These are phyloP conservation scores for Suillus subalutaceus DNA, from an alignment of 768 basidiomycete species.

Conservation along the genomic window DNA sequence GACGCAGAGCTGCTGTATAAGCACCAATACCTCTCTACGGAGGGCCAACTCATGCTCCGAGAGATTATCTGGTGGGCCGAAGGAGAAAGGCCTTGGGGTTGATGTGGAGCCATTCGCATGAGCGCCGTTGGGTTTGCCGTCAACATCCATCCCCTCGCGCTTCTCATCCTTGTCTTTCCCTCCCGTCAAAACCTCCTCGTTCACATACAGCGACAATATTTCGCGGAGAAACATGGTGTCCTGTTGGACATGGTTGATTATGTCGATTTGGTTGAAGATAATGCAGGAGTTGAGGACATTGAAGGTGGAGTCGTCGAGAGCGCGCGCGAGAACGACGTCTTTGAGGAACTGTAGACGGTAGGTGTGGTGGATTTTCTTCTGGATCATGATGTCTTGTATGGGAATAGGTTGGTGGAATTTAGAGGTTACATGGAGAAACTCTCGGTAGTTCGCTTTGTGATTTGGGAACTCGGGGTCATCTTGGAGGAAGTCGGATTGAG, in stretches of 20 bases:
- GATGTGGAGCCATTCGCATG: conserved; percentile 33
- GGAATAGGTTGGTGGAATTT: conserved; percentile 88
- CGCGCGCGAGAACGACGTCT: conserved; percentile 95
- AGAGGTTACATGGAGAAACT: conserved; percentile 83
- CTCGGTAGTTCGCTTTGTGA: conserved; percentile 97
- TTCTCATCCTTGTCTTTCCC: conserved; percentile 34
- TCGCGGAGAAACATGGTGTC: conserved; percentile 77
- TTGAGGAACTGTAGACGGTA: conserved; percentile 97
- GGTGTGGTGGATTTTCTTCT: conserved; percentile 93
- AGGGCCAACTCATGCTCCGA: conserved; percentile 56
- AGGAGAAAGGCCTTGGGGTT: conserved; percentile 44
- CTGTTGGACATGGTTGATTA: conserved; percentile 85
- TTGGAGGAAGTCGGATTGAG: conserved; percentile 36
- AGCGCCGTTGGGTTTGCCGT: conserved; percentile 45
- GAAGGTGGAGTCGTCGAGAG: conserved; percentile 95
- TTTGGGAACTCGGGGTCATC: conserved; percentile 96
- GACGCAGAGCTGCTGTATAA: conserved; percentile 89
- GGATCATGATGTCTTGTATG: conserved; percentile 73
- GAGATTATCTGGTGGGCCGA: conserved; percentile 57
- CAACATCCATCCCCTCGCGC: conserved; percentile 35
- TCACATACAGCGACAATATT: conserved; percentile 75
- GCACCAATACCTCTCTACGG: conserved; percentile 77
- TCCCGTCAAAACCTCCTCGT: conserved; percentile 62
- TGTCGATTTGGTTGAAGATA: conserved; percentile 99
- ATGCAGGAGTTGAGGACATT: conserved; percentile 96